A percentile compares a stretch with the other conserved stretches of the same genome.
These are phyloP conservation scores for Ensete glaucum DNA, from an alignment of 176 grass and related monocot genomes.

Conservation along the genomic window DNA sequence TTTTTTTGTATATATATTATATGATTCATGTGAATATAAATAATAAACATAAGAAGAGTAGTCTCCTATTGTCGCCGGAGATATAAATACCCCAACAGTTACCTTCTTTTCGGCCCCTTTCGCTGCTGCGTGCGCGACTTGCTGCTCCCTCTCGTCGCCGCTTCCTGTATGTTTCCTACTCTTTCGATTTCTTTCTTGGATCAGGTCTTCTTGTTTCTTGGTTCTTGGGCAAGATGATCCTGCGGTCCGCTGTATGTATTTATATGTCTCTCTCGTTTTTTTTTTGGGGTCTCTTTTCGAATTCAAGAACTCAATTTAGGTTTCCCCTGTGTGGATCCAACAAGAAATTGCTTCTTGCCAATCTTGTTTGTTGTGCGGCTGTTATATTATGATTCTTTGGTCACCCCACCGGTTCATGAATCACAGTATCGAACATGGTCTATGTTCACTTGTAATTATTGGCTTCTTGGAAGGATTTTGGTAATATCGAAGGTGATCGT, in stretches of 20 bases:
- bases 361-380: not conserved
- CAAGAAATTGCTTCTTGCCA: not conserved
- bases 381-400: not conserved
- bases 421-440: too few species aligned
- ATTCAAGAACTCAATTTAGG: not conserved
- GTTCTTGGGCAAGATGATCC: not conserved
- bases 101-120: too few species aligned
- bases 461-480: not conserved
- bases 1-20: too few species aligned
- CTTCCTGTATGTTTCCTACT: too few species aligned
- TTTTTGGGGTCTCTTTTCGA: not conserved
- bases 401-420: not conserved
- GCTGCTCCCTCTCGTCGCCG: too few species aligned
- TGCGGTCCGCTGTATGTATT: not conserved
- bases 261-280: not conserved
- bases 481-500: not conserved
- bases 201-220: too few species aligned
- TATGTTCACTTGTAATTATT: not conserved
- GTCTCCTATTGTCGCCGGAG: too few species aligned
- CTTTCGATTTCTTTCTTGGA: too few species aligned
- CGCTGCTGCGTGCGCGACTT: too few species aligned
- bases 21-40: too few species aligned
- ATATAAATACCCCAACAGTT: too few species aligned
- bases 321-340: not conserved
- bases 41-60: too few species aligned